Base-by-base conservation (phyloP, 192 early-diverging fungal genomes). In the Spizellomyces sp. region DNA sequence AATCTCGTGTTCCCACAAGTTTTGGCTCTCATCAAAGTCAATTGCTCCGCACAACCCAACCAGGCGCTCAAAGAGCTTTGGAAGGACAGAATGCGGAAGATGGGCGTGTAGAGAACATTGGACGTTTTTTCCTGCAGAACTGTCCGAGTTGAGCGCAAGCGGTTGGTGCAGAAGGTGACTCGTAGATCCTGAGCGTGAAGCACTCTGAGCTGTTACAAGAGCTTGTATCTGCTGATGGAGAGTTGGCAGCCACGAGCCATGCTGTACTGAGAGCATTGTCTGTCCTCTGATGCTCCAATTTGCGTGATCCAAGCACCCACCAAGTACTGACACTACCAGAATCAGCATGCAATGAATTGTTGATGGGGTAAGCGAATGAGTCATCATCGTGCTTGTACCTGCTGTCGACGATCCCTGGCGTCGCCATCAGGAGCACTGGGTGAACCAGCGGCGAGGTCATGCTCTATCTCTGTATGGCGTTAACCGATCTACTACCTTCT, bases 1-100 rank as follows among this genome's bases (percentile, higher is more conserved):
- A 41, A 92, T 85, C 64, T 91, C 89, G 71, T 90, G 88, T 73
- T 91, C 88, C 74, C 81, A 73, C 19, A 90, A 80, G 67, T 80
- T 77, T 15, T 84, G 64, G 12, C 79, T 77, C 4, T 82, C 74
- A 22, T 90, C 82, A 52, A 77, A 77, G 41, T 57, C 50, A 14
- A 77, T 52, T 8, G 82, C 83, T 0, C 90, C 92, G 75, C 87
- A 89, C 7, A 93, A 78, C 8, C 89, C 89, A 8, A 85, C 78
- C 12, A 93, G 74, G 6, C 90, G 83, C 41, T 90, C 87, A 42
- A 89, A 73, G 19, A 93, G 76, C 68, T 80, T 78, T 7, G 78
- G 76, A 66, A 86, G 76, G 63, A 76, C 75, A 50, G 76, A 50
- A 41, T 80, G 74, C 9, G 81, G 63, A 44, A 87, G 68, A 12